Evolutionary conservation across 2,329 filamentous ascomycete species (phyloP).

Genomic region (Colletotrichum camelliae): DNA sequence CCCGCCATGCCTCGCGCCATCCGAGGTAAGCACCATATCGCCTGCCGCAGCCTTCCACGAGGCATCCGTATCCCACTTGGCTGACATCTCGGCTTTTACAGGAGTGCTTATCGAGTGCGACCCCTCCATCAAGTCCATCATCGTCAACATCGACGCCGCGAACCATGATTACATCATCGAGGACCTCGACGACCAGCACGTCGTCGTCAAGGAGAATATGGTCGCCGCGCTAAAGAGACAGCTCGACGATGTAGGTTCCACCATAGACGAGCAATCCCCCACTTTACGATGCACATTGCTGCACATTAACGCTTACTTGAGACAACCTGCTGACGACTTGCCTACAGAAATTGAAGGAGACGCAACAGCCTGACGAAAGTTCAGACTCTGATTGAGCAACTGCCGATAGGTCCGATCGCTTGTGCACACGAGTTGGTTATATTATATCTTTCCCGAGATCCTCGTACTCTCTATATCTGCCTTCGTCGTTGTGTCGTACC

Average conservation of each 20-base stretch:
- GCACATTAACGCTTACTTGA: neutral
- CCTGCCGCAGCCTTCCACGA: neutral
- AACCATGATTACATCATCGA: constrained; percentile 80
- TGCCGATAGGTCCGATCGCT: neutral
- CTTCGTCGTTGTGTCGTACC: neutral
- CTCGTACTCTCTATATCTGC: neutral
- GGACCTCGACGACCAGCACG: constrained; percentile 77
- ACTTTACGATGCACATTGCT: neutral
- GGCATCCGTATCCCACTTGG: neutral
- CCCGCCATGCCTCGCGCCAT: constrained; percentile 61
- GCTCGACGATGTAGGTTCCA: constrained; percentile 66
- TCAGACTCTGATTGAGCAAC: constrained; percentile 52
- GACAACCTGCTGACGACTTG: neutral
- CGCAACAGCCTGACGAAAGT: constrained; percentile 55
- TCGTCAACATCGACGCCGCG: constrained; percentile 75
- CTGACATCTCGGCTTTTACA: constrained; percentile 28
- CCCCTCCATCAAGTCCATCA: constrained; percentile 87
- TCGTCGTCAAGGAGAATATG: constrained; percentile 79
- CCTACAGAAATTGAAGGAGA: constrained; percentile 54
- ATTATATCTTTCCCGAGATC: neutral
- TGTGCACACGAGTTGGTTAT: neutral
- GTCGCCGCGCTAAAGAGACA: constrained; percentile 69
- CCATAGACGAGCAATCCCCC: neutral
- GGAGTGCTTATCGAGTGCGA: constrained; percentile 83
- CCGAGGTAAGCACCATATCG: constrained; percentile 44